A percentile compares a stretch with the other conserved stretches of the same genome.
Conservation (phyloP, 1,139 yeast genomes). For the Geotrichum cucujoidarum region DNA sequence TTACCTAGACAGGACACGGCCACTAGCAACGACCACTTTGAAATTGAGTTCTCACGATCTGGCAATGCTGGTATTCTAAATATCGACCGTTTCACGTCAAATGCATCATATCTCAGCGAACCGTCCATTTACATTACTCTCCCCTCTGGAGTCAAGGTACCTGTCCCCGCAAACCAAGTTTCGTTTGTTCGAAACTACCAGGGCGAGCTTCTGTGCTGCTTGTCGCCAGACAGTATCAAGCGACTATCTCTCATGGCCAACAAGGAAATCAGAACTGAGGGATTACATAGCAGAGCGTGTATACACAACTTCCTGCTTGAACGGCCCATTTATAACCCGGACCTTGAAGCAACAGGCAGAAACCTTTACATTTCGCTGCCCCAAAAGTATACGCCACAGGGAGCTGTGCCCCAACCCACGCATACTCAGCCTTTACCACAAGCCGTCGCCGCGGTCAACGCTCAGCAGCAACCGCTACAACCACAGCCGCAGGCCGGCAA, state of each 20-base stretch:
- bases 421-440: constrained; percentile 2
- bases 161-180: constrained; percentile 12
- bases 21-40: background rate
- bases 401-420: too few relatives aligned
- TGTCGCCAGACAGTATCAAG: constrained; percentile 15
- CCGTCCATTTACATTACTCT: constrained; percentile 5
- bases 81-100: constrained; percentile 1
- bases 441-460: too few relatives aligned
- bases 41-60: constrained; percentile 1
- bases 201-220: constrained; percentile 16
- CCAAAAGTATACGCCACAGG: too few relatives aligned
- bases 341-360: background rate
- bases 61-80: constrained; percentile 13
- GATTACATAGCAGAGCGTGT: constrained; percentile 11
- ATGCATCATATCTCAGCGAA: background rate
- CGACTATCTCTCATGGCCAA: constrained; percentile 4
- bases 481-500: background rate
- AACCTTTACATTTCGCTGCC: constrained; percentile 6
- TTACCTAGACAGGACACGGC: background rate
- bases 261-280: constrained; percentile 11
- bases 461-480: too few relatives aligned
- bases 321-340: background rate
- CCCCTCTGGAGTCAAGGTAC: constrained; percentile 8
- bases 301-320: background rate
- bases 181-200: constrained; percentile 14